These are phyloP conservation scores for Venturia asperata DNA, from an alignment of 2,329 filamentous ascomycete species.

Conservation along the genomic window DNA sequence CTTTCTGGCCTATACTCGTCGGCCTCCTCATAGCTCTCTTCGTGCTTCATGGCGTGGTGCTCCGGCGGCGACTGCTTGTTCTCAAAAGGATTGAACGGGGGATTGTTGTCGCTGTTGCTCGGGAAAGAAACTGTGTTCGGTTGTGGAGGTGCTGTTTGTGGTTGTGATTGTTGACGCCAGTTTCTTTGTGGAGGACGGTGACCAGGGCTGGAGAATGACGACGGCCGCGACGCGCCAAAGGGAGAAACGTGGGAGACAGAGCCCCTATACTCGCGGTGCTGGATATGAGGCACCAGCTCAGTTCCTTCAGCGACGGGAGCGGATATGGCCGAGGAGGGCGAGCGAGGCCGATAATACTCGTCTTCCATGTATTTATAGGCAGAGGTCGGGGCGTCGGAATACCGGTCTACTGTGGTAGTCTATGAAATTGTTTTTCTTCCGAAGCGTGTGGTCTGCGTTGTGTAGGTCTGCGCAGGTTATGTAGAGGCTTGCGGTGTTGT, in stretches of 20 bases:
- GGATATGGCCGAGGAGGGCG: slow-evolving; percentile 42
- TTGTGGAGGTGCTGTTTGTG: background rate
- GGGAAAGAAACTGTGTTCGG: background rate
- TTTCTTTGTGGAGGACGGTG: slow-evolving; percentile 3
- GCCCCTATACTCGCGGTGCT: slow-evolving; percentile 32
- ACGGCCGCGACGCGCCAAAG: slow-evolving; percentile 19
- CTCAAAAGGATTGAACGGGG: slow-evolving; percentile 1
- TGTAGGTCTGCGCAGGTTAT: background rate
- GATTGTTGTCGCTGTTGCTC: slow-evolving; percentile 17
- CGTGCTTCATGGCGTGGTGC: background rate
- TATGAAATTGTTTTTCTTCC: too few species aligned
- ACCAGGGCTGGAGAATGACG: background rate
- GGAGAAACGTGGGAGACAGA: slow-evolving; percentile 29
- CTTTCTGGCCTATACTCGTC: slow-evolving; percentile 8
- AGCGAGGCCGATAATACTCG: slow-evolving; percentile 30
- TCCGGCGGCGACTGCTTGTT: background rate
- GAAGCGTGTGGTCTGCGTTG: background rate
- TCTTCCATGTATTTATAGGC: slow-evolving; percentile 28
- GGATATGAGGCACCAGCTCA: slow-evolving; percentile 29
- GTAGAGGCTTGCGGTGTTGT: background rate
- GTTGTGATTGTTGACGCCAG: slow-evolving; percentile 6
- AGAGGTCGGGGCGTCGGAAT: slow-evolving; percentile 1
- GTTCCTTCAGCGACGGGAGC: slow-evolving; percentile 28
- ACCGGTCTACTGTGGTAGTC: background rate
- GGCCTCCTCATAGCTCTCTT: background rate